Base-by-base conservation (phyloP, 2,329 filamentous ascomycete genomes). In the Aspergillus oerlinghausenensis region DNA sequence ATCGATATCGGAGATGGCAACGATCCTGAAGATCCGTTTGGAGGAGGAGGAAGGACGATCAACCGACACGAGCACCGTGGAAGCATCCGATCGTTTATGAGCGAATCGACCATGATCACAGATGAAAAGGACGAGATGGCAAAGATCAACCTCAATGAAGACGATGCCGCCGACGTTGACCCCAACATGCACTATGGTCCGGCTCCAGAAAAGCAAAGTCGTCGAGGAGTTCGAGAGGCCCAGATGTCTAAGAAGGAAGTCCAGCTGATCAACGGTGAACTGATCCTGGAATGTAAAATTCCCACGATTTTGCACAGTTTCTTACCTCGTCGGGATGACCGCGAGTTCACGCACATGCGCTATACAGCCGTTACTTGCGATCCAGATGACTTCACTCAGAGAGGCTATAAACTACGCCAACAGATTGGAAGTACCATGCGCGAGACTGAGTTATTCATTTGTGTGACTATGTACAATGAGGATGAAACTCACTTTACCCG, bases 351-450 rank as follows among this genome's bases (percentile, higher is more conserved):
- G 0, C 92, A 97, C 70, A 97, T 97, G 93, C 88, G 94, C 54
- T 99, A 99, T 73, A 97, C 93, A 0, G 94, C 94, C 9, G 94
- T 96, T n/a, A 99, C 94, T 1, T 97, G 92, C 74, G 92, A 97
- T 70, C 95, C 92, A 0, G 92, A 97, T 72, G 92, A 97, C 71
- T 97, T 96, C 67, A 89, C 92, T 3, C 82, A 87, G 7, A 85
- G 88, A 60, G 93, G 92, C 1, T 99, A 97, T 79, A 94, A 95
- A 70, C 78, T 99, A 67, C 88, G 94, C 54, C 94, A 97, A 74
- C 90, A 90, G 69, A 91, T 97, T 59, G 92, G 92, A 49, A 83
- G 80, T 56, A 96, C 90, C 0, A 80, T 87, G 28, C 86, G 94
- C 60, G 92, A 97, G 74, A 97, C 93, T 0, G 94, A 99, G 75